These are phyloP conservation scores for Chlorella variabilis DNA, from an alignment of 163 green algal species.

Conservation along the genomic window DNA sequence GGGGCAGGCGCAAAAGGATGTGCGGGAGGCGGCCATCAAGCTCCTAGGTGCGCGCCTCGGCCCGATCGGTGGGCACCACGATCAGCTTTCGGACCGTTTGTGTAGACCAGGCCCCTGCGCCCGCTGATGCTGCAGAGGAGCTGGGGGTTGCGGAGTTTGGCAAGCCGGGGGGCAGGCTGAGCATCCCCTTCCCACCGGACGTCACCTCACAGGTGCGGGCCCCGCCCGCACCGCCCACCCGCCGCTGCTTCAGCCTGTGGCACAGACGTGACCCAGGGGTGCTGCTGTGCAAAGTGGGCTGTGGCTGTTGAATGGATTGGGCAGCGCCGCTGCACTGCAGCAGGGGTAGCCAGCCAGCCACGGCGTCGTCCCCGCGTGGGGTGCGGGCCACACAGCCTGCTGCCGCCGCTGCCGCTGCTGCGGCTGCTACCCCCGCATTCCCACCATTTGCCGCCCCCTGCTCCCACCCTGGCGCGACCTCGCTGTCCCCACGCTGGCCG, in stretches of 20 bases:
- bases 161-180: conserved; percentile 23
- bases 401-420: no score
- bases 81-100: not conserved
- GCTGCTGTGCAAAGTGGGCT: not conserved
- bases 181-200: conserved; percentile 35
- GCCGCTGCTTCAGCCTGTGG: not conserved
- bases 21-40: conserved; percentile 20
- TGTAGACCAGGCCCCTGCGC: not conserved
- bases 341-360: no score
- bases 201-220: conserved; percentile 30
- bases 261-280: not conserved
- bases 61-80: not conserved
- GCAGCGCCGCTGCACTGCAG: no score
- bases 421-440: no score
- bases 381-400: no score
- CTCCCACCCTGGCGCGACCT: not conserved
- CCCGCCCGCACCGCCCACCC: no score
- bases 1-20: conserved; percentile 15
- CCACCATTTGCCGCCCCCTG: not conserved
- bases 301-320: no score
- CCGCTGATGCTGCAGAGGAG: conserved; percentile 14
- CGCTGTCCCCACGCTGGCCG: no score
- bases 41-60: conserved; percentile 16
- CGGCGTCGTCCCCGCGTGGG: no score
- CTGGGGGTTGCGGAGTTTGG: conserved; percentile 18